Conservation (phyloP, 1,284 basidiomycete species). For the Meripilus lineatus region DNA sequence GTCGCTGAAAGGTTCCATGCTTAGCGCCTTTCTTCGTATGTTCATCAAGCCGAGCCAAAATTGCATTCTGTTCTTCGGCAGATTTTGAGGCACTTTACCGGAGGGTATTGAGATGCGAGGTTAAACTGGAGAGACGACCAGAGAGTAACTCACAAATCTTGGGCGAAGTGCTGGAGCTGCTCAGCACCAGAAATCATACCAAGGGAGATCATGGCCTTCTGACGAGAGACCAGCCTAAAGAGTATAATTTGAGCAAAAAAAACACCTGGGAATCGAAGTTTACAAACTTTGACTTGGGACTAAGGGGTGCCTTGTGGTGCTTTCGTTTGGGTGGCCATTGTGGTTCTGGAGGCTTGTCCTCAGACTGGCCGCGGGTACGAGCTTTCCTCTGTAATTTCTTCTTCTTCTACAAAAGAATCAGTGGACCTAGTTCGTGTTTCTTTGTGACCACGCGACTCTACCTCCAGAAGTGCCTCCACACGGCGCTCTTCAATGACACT, state of each 20-base stretch:
- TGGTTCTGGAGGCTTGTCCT: slow-evolving; percentile 29
- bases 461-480: slow-evolving; percentile 49
- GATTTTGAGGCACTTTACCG: slow-evolving; percentile 12
- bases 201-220: slow-evolving; percentile 54
- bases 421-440: background rate
- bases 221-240: slow-evolving; percentile 45
- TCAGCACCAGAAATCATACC: slow-evolving; percentile 47
- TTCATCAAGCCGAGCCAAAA: slow-evolving; percentile 10
- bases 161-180: slow-evolving; percentile 53
- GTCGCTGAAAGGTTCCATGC: too few relatives aligned
- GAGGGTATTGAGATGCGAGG: background rate
- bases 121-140: background rate
- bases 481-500: slow-evolving; percentile 64
- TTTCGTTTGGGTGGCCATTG: slow-evolving; percentile 62
- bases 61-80: slow-evolving; percentile 12
- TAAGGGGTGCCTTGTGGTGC: slow-evolving; percentile 48
- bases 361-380: slow-evolving; percentile 18
- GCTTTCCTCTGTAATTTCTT: slow-evolving; percentile 22
- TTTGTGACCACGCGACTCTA: slow-evolving; percentile 24
- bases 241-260: background rate
- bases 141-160: slow-evolving; percentile 49
- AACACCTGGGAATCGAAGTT: background rate
- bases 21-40: too few relatives aligned
- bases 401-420: slow-evolving; percentile 19
- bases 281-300: slow-evolving; percentile 48